Conservation (phyloP, 768 basidiomycete species). For the Tephrocybe rancida region DNA sequence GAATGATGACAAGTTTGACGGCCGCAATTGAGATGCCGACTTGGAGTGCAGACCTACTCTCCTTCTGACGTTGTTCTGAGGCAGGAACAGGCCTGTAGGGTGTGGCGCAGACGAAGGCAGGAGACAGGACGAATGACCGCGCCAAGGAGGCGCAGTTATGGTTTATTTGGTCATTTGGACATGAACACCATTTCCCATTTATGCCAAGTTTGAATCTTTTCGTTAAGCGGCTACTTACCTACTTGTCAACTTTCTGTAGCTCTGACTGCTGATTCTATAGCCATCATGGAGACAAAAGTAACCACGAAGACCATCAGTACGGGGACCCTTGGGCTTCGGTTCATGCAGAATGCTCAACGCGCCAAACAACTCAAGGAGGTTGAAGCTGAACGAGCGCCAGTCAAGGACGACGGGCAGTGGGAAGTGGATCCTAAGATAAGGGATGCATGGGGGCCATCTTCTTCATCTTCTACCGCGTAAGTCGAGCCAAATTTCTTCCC, state of each 20-base stretch:
- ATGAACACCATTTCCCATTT: not conserved
- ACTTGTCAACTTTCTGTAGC: not conserved
- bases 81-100: no score
- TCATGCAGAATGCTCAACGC: slow-evolving; percentile 73
- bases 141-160: slow-evolving; percentile 5
- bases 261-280: not conserved
- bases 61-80: no score
- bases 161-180: slow-evolving; percentile 1
- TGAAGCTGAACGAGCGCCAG: slow-evolving; percentile 52
- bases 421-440: slow-evolving; percentile 54
- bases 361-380: slow-evolving; percentile 52
- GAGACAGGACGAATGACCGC: not conserved
- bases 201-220: not conserved
- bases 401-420: slow-evolving; percentile 70
- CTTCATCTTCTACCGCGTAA: slow-evolving; percentile 19
- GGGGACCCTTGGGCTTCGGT: slow-evolving; percentile 64
- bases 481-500: slow-evolving; percentile 16
- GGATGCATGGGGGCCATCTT: slow-evolving; percentile 50
- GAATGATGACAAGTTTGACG: not conserved
- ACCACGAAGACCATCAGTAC: slow-evolving; percentile 51
- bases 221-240: not conserved
- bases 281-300: slow-evolving; percentile 37
- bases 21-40: not conserved
- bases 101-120: slow-evolving; percentile 2
- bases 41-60: not conserved